Evolutionary conservation across 202 grass and related monocot genomes (phyloP).

Genomic region (Tripidium arundinaceum): DNA sequence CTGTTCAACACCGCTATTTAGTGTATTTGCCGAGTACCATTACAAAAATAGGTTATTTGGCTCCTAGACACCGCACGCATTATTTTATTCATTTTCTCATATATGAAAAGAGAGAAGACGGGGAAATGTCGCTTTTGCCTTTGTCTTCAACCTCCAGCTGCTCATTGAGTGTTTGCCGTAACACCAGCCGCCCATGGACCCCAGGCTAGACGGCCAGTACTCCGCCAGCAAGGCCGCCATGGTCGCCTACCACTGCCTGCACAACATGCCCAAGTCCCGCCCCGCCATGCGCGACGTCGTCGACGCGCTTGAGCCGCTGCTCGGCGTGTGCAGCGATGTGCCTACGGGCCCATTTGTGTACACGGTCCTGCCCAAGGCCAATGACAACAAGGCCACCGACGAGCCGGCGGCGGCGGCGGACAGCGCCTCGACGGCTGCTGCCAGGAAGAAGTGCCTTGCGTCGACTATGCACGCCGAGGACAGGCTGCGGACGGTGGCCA

Average conservation of each 20-base stretch:
- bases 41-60: too few species aligned
- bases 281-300: constrained; percentile 69
- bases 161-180: too few species aligned
- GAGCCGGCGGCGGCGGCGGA: neutral
- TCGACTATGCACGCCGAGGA: constrained; percentile 45
- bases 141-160: too few species aligned
- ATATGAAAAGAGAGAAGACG: too few species aligned
- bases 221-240: constrained; percentile 45
- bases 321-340: constrained; percentile 50
- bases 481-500: neutral
- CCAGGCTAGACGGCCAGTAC: constrained; percentile 48
- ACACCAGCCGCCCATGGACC: too few species aligned
- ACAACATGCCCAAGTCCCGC: constrained; percentile 53
- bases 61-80: too few species aligned
- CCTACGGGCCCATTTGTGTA: constrained; percentile 63
- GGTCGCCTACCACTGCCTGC: constrained; percentile 67
- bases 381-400: too few species aligned
- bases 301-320: constrained; percentile 59
- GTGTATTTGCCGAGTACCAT: too few species aligned
- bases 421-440: neutral
- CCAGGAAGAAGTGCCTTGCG: constrained; percentile 27
- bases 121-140: too few species aligned
- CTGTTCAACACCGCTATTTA: too few species aligned
- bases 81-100: too few species aligned
- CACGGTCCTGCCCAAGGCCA: too few species aligned